phyloP scores from a whole-genome alignment of 371 early-diverging fungal species.

The Mucor racemosus region DNA sequence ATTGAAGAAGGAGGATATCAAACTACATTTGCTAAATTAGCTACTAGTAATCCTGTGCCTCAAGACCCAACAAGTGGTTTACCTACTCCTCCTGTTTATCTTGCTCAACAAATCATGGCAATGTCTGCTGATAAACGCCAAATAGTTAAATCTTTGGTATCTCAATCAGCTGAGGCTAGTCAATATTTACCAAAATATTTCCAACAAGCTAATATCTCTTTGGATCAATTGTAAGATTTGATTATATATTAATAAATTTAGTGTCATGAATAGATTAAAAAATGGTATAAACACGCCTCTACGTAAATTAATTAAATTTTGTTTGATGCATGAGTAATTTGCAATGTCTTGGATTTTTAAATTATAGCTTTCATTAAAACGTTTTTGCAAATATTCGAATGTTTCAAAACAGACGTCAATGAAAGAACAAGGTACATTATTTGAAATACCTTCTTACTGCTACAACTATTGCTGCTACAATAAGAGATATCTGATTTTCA shows the following conservation, averaged over 20 bases:
- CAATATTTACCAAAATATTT: slow-evolving; percentile 49
- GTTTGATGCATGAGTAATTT: no score
- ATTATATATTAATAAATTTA: background rate
- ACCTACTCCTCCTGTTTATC: slow-evolving; percentile 38
- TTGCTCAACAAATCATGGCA: slow-evolving; percentile 44
- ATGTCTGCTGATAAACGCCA: slow-evolving; percentile 43
- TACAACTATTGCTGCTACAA: no score
- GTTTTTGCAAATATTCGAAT: no score
- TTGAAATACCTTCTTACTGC: no score
- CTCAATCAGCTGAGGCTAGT: slow-evolving; percentile 31
- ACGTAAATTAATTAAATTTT: no score
- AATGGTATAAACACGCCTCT: no score
- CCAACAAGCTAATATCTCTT: slow-evolving; percentile 35
- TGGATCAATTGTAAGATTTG: slow-evolving; percentile 27
- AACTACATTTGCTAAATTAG: slow-evolving; percentile 71
- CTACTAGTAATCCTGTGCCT: slow-evolving; percentile 55
- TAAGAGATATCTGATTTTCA: no score
- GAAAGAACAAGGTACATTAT: no score
- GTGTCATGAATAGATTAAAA: slow-evolving; percentile 2
- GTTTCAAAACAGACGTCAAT: no score
- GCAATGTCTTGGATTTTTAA: no score
- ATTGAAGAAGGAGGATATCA: slow-evolving; percentile 80
- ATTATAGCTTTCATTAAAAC: no score
- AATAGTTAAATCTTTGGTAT: slow-evolving; percentile 26
- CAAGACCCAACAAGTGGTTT: slow-evolving; percentile 51